phyloP scores from a whole-genome alignment of 768 basidiomycete genomes.

The Nevesoporus exiguus region DNA sequence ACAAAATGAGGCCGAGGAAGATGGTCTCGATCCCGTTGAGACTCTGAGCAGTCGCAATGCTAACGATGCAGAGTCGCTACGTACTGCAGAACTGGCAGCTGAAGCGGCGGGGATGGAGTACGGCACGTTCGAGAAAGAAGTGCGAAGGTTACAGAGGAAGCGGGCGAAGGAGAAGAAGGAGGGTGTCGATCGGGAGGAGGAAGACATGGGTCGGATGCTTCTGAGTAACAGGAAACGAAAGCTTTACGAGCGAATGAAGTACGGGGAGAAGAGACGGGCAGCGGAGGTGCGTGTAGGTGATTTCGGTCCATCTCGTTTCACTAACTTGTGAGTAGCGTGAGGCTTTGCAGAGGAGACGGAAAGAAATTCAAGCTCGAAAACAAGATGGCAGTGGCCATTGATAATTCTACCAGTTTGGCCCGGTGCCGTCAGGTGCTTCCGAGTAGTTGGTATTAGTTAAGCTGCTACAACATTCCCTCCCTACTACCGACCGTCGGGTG shows the following conservation, averaged over 20 bases:
- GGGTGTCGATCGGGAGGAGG: conserved; percentile 45
- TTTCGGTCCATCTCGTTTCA: not conserved
- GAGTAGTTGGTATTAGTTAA: conserved; percentile 11
- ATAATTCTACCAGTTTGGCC: no score
- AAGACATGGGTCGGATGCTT: conserved; percentile 96
- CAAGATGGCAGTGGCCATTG: not conserved
- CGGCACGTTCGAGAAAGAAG: conserved; percentile 71
- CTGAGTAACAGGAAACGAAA: conserved; percentile 95
- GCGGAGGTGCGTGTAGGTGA: conserved; percentile 60
- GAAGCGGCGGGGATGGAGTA: conserved; percentile 85
- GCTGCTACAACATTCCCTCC: conserved; percentile 2
- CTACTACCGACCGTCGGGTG: conserved; percentile 5
- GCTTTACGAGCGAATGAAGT: conserved; percentile 91
- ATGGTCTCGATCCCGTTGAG: conserved; percentile 28
- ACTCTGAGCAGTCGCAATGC: conserved; percentile 32
- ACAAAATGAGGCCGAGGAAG: conserved; percentile 19
- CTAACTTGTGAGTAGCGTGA: conserved; percentile 45
- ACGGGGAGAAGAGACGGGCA: conserved; percentile 71
- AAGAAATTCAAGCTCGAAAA: conserved; percentile 45
- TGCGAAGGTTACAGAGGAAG: conserved; percentile 56
- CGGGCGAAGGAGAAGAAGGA: conserved; percentile 31
- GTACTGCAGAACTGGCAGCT: conserved; percentile 88
- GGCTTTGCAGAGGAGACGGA: conserved; percentile 56
- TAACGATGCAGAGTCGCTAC: conserved; percentile 64
- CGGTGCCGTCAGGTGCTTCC: not conserved